Evolutionary conservation across 768 basidiomycete species (phyloP), one percentile per base, ranked within the genome.

Genomic region (Coprinellus micaceus): DNA sequence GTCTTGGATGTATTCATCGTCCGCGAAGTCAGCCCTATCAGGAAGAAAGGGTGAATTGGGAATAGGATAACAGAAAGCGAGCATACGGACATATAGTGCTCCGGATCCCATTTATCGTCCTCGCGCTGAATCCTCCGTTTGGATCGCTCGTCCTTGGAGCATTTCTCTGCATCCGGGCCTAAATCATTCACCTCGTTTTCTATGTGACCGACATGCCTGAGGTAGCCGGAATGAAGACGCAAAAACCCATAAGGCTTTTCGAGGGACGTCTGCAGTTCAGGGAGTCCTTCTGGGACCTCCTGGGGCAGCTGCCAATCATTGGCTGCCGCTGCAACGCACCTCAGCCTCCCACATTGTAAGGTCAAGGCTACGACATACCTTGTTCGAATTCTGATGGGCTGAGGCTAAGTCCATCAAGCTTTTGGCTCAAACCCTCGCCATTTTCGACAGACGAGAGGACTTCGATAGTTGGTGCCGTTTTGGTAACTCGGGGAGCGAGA

Each of bases 151-250:
- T 69, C 65, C 12, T 63, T 68, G 12, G 74, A 66, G 52, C 80
- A 80, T 1, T 66, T 76, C 71, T 94, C 91, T 13, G 79, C 85
- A 58, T 85, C 79, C 17, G 73, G 50, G 3, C 89, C 90, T 13
- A 93, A 77, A 64, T 91, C 90, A 64, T 92, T 89, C 11, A 91
- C 75, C 64, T 93, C 91, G 64, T 93, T 92, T 65, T 88, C 89
- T 2, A 81, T 81, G 61, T 90, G 81, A n/a, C 73, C 71, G 9
- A 85, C 84, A 68, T 91, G 85, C 54, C 70, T 74, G 64, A 94
- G 89, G 65, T 89, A 91, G 7, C 89, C 88, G 2, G 81, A 81
- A 66, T 93, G 79, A 66, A 82, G 75, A 68, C 88, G 76, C 60
- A 93, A 69, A 69, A 94, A 93, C 4, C 91, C 92, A 60, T 94